Base-by-base conservation (phyloP, 1,139 yeast genomes). In the Hanseniaspora uvarum region DNA sequence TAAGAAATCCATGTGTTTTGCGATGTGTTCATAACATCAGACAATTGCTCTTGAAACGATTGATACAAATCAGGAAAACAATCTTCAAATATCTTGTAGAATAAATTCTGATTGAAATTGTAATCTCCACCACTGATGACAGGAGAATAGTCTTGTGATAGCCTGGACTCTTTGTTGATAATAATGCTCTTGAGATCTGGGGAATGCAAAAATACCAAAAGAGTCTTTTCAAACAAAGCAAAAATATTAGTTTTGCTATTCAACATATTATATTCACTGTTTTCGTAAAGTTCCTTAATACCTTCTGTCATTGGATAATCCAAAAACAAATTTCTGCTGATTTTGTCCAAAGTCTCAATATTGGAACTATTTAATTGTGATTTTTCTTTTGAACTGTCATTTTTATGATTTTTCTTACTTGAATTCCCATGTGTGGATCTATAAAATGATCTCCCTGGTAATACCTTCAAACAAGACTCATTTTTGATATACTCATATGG, bases 1-100 rank as follows among this genome's bases (percentile, higher is more conserved):
- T 96, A 89, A 38, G 86, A 75, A 37, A 88, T 72, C 96, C 96
- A 89, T 63, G 85, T 94, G 61, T 86, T 94, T 61, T 86, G 89
- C 55, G 78, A 75, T 46, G 81, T 76, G 55, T 78, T 73, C 53
- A 85, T 68, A 1, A 50, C 53, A 28, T 31, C 44, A 39, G 84
- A 79, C 58, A 84, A 92, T 62, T 89, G 96, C 62, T 87, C 95
- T 47, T 80, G 83, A 60, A 89, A 79, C 59, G 80, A 86, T 56
- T 77, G 78, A 53, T 86, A 81, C 49, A 89, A 68, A 61, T 86
- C 96, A 1, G 96, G 96, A 53, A 86, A 69, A 76, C 70, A 60
- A 74, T 79, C 56, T 83, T 75, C 60, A 83, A 73, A 59, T 76
- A 78, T 64, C 79, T 78, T 56, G 55, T 87, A 75, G 68, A 89